Evolutionary conservation across 2,329 filamentous ascomycete genomes (phyloP).

Genomic region (Mollisia scopiformis): DNA sequence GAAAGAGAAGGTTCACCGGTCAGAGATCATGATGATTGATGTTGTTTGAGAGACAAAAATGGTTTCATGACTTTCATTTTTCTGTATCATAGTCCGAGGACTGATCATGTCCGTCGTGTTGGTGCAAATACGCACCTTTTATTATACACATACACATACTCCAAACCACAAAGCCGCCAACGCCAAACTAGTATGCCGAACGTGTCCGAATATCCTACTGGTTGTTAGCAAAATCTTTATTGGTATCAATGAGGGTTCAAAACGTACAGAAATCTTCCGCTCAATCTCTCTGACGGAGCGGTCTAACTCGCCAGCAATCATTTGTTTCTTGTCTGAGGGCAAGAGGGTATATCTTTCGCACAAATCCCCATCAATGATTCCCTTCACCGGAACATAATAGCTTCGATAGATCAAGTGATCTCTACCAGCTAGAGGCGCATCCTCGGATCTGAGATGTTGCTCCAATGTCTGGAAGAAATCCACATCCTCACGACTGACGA

Average conservation of each 20-base stretch:
- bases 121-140: slow-evolving; percentile 15
- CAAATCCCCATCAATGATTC: slow-evolving; percentile 93
- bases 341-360: slow-evolving; percentile 90
- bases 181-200: slow-evolving; percentile 49
- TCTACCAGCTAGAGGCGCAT: slow-evolving; percentile 84
- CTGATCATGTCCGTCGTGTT: slow-evolving; percentile 26
- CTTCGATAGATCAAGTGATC: slow-evolving; percentile 95
- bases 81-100: slow-evolving; percentile 20
- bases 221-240: slow-evolving; percentile 22
- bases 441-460: slow-evolving; percentile 82
- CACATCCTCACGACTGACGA: slow-evolving; percentile 87
- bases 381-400: slow-evolving; percentile 96
- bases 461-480: slow-evolving; percentile 98
- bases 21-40: slow-evolving; percentile 23
- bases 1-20: slow-evolving; percentile 34
- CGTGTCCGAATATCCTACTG: slow-evolving; percentile 57
- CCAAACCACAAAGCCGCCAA: slow-evolving; percentile 7
- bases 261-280: slow-evolving; percentile 79
- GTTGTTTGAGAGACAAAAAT: neutral
- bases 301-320: slow-evolving; percentile 92
- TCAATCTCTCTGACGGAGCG: slow-evolving; percentile 92
- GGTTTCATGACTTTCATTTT: slow-evolving; percentile 10
- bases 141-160: slow-evolving; percentile 28
- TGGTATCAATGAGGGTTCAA: neutral
- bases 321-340: slow-evolving; percentile 86